Base-by-base conservation (phyloP, 2,329 filamentous ascomycete species). In the Ilyonectria robusta region DNA sequence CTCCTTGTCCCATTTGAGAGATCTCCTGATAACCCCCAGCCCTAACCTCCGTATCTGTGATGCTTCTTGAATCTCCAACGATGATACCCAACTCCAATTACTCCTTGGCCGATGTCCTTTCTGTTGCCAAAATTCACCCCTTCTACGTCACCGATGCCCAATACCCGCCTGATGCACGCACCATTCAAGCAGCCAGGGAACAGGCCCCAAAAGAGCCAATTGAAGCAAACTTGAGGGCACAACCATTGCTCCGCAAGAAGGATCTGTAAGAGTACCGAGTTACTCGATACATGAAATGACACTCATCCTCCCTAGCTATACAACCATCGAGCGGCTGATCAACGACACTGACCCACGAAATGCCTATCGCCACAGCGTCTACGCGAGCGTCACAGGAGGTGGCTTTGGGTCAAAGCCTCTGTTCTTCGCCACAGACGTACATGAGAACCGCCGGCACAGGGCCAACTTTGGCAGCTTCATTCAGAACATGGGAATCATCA, bases 381-480 rank as follows among this genome's bases (percentile, higher is more conserved):
- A 85, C 57, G 76, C 80, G 0, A 83, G 81, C 46, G 75, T 75
- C 1, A 85, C 83, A 0, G 83, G 84, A 0, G 84, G 84, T 0
- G 81, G 80, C 0, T 76, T 68, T 0, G 76, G 77, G 0, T 76
- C 76, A 0, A 70, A 72, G 0, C 77, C 79, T 0, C 65, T 85
- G 65, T 75, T 84, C 42, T 85, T 85, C 56, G 78, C 79, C 0
- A 82, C 80, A 0, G 82, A 85, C 66, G 71, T 73, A 0, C 17
- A 69, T 1, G 84, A 85, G 59, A 85, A 84, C 29, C 81, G 83
- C 1, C 67, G 67, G 1, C 84, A 85, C 1, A 74, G 84, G 50
- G 76, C 76, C 4, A 64, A 68, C 0, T 78, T 80, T 13, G 82
- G 82, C 0, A 59, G 71, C 0, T 75, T 84, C 9, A 65, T 84